A percentile compares a stretch with the other conserved stretches of the same genome.
Conservation (phyloP, 768 basidiomycete species). For the Tulasnella sp. region DNA sequence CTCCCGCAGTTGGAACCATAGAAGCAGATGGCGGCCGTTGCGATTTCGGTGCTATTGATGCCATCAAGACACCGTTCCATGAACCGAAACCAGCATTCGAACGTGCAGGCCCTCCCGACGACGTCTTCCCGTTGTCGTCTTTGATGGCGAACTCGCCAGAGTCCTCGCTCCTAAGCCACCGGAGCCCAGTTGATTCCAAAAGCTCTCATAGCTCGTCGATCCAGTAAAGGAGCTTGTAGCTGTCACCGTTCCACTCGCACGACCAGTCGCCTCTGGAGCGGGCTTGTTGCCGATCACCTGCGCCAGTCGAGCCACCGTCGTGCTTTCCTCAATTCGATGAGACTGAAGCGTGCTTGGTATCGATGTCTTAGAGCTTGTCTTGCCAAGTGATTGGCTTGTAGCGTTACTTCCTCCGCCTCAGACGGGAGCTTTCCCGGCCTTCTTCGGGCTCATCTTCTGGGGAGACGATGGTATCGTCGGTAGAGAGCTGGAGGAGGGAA, state of each 20-base stretch:
- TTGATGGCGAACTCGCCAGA: not conserved
- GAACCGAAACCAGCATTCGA: not conserved
- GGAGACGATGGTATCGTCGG: not conserved
- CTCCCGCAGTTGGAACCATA: too few relatives aligned
- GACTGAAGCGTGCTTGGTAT: not conserved
- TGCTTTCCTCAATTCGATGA: not conserved
- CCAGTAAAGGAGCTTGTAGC: not conserved
- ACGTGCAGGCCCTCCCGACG: not conserved
- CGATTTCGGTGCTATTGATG: not conserved
- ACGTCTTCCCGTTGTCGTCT: not conserved
- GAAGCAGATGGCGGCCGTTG: not conserved
- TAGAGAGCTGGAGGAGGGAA: not conserved
- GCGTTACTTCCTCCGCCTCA: not conserved
- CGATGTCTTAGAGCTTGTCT: not conserved
- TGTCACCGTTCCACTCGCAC: not conserved
- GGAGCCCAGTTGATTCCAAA: not conserved
- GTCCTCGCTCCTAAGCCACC: not conserved
- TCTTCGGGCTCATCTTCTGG: not conserved
- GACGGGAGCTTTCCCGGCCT: not conserved
- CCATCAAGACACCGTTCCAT: not conserved
- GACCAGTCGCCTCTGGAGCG: not conserved
- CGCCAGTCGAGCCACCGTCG: not conserved
- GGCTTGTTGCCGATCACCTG: not conserved
- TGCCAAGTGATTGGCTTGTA: not conserved
- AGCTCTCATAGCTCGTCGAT: conserved; percentile 4